Percentiles rank a stretch among this genome's conserved stretches.
Evolutionary conservation across 352 stramenopile genomes (phyloP).

Genomic region (Phytophthora meadii): DNA sequence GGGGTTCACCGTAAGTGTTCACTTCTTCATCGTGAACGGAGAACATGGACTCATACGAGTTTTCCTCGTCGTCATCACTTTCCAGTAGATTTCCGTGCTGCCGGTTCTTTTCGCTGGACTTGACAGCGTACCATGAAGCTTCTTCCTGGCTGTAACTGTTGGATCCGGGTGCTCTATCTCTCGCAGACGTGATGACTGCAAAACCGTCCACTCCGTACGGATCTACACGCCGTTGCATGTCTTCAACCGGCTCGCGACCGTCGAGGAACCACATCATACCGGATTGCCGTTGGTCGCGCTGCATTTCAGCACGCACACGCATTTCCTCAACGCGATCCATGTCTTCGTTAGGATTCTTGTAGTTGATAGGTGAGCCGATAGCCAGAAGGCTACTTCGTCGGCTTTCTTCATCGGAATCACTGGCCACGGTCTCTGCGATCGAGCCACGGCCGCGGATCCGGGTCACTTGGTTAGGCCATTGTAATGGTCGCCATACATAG

Average conservation of each 20-base stretch:
- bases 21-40: conserved; percentile 30
- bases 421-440: conserved; percentile 47
- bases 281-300: conserved; percentile 36
- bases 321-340: conserved; percentile 26
- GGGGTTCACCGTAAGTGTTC: conserved; percentile 16
- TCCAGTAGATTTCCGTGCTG: conserved; percentile 22
- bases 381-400: conserved; percentile 34
- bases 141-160: conserved; percentile 27
- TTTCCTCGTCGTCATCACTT: conserved; percentile 18
- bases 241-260: conserved; percentile 41
- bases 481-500: conserved; percentile 3
- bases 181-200: conserved; percentile 39
- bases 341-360: conserved; percentile 20
- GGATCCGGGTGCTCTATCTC: conserved; percentile 20
- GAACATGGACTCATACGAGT: conserved; percentile 29
- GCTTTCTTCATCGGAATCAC: conserved; percentile 41
- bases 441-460: conserved; percentile 30
- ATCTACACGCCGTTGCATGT: conserved; percentile 43
- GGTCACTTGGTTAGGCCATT: conserved; percentile 17
- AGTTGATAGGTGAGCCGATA: conserved; percentile 37
- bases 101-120: conserved; percentile 23
- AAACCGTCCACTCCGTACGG: conserved; percentile 35
- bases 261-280: conserved; percentile 54
- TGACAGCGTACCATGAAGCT: conserved; percentile 38
- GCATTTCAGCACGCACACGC: conserved; percentile 39